Evolutionary conservation across 257 asterid genomes (phyloP), one percentile per base, ranked within the genome.

Genomic region (Asclepias syriaca): DNA sequence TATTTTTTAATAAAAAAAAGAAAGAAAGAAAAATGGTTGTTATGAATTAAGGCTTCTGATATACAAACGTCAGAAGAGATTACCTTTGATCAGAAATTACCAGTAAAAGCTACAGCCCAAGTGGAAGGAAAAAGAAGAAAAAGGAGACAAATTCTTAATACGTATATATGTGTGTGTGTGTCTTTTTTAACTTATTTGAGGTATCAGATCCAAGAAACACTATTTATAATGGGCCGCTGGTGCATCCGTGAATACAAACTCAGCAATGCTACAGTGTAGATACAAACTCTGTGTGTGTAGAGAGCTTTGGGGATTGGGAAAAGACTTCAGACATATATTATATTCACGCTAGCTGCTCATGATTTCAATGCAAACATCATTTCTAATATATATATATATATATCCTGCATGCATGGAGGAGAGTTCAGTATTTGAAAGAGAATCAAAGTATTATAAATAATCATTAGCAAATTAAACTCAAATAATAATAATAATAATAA

Each of bases 21-120:
- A 48, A n/a, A n/a, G n/a, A n/a, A 49, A 49, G 3, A 53, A 19
- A 54, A 13, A 54, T 19, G 59, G 59, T 3, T 54, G 59, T 54
- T 43, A 70, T 21, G 58, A 49, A 66, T 40, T 57, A 37, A 46
- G 43, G 27, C 78, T 74, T 59, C n/a, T 49, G 60, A 67, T n/a
- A 49, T 27, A 74, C 53, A 66, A 43, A 56, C 60, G 58, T 21
- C 68, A 34, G 39, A 13, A 13, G 5, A 21, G 9, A 6, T 22
- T 19, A n/a, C 27, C 43, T 22, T 50, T 50, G 27, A 34, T 49
- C 51, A 39, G 53, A 70, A 39, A 32, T 22, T 53, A 51, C 65
- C 74, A 69, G 64, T 34, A 53, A 50, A 50, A 24, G 37, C 37
- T 69, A 69, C 43, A 53, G 8, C 74, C 74, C 24, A 6, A 22